Conservation (phyloP, 139 green algal genomes). For the Yamagishiella unicocca region DNA sequence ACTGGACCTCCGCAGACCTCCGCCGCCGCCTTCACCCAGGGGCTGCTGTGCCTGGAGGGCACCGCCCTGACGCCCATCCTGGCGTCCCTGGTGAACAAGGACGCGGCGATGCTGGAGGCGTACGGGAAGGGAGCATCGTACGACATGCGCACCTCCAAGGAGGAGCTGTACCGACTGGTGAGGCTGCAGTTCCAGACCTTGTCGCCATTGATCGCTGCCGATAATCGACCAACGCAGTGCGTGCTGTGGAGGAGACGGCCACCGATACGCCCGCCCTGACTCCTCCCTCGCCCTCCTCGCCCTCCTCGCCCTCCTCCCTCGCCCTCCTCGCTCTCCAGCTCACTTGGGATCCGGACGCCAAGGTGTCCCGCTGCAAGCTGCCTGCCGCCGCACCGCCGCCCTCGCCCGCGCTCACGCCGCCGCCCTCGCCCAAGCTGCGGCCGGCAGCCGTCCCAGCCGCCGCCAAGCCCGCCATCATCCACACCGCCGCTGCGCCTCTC, state of each 20-base stretch:
- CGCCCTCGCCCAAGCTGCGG: neutral
- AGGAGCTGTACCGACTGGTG: constrained; percentile 75
- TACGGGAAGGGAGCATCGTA: constrained; percentile 89
- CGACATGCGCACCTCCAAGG: constrained; percentile 85
- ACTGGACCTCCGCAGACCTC: constrained; percentile 68
- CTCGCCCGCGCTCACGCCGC: constrained; percentile 2
- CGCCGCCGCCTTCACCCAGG: constrained; percentile 90
- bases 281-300: no score
- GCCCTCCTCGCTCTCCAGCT: neutral
- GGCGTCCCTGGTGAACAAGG: constrained; percentile 88
- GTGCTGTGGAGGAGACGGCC: no score
- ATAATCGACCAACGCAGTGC: no score
- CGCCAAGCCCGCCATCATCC: neutral
- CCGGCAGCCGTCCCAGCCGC: neutral
- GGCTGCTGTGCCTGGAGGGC: constrained; percentile 95
- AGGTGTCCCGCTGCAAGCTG: constrained; percentile 14
- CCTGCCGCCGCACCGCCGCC: constrained; percentile 1
- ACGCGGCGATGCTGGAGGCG: constrained; percentile 94
- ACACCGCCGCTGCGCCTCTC: neutral
- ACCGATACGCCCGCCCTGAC: no score
- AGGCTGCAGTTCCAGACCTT: no score
- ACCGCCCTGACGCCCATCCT: constrained; percentile 87
- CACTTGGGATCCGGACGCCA: neutral
- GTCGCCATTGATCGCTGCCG: no score
- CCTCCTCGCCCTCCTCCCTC: no score